phyloP scores from a whole-genome alignment of 306 rosid genomes.

The Lithocarpus polystachyus region DNA sequence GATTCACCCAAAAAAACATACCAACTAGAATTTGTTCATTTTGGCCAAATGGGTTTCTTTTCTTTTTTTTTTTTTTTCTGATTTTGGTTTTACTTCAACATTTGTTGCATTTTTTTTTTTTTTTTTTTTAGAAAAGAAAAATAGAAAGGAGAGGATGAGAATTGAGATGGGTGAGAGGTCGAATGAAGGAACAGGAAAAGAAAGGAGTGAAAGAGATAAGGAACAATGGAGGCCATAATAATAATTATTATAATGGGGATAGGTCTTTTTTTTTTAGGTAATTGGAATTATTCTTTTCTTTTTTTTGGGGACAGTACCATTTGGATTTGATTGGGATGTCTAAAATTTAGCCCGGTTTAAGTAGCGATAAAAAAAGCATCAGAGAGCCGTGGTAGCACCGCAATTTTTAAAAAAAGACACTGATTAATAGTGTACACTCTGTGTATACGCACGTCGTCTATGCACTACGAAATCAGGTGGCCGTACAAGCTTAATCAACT shows the following conservation, averaged over 20 bases:
- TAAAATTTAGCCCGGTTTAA: background rate
- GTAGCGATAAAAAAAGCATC: background rate
- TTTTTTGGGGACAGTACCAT: background rate
- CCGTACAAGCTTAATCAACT: conserved; percentile 44
- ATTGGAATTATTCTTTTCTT: background rate
- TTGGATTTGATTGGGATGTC: no score
- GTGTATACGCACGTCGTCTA: conserved; percentile 31
- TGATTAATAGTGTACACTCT: conserved; percentile 40
- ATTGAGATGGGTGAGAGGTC: conserved; percentile 26
- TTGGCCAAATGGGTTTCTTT: conserved; percentile 16
- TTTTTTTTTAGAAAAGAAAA: background rate
- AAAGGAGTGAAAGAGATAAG: conserved; percentile 54
- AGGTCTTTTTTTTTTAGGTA: background rate
- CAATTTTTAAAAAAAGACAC: conserved; percentile 31
- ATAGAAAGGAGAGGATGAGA: conserved; percentile 1
- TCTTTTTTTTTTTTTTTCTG: background rate
- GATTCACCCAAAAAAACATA: background rate
- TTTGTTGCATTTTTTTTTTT: background rate
- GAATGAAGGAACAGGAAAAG: conserved; percentile 23
- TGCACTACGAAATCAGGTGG: conserved; percentile 45
- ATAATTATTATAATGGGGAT: conserved; percentile 15
- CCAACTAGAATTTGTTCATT: conserved; percentile 1
- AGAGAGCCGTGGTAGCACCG: conserved; percentile 53
- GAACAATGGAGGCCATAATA: conserved; percentile 61
- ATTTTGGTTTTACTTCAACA: no score